phyloP scores from a whole-genome alignment of 352 stramenopile species.

The Globisporangium alternatum region DNA sequence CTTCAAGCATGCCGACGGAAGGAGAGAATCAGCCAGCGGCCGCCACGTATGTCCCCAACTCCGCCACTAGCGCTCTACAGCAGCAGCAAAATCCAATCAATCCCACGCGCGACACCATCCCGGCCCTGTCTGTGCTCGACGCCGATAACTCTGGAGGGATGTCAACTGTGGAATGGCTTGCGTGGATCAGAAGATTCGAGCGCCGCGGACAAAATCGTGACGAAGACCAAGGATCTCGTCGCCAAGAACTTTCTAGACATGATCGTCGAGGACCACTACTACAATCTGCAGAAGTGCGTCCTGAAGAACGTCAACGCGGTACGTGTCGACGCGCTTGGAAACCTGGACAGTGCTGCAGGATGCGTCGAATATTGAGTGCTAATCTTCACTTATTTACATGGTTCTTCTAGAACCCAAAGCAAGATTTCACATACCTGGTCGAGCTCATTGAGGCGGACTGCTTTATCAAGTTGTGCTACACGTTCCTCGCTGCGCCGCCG shows the following conservation, averaged over 20 bases:
- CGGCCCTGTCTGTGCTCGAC: neutral
- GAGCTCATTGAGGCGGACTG: constrained; percentile 25
- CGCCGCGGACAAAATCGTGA: neutral
- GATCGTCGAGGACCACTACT: constrained; percentile 30
- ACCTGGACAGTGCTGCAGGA: neutral
- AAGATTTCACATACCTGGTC: constrained; percentile 13
- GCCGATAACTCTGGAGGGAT: neutral
- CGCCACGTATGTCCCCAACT: neutral
- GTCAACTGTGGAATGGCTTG: neutral
- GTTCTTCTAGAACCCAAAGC: constrained; percentile 1
- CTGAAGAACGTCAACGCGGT: constrained; percentile 18
- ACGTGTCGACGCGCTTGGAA: neutral
- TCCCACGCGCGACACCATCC: neutral
- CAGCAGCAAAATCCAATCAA: neutral
- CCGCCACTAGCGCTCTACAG: neutral
- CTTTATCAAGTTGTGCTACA: constrained; percentile 51
- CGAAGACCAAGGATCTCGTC: neutral
- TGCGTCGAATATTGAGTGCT: neutral
- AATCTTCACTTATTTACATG: neutral
- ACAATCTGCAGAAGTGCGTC: constrained; percentile 26
- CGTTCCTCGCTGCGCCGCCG: constrained; percentile 29
- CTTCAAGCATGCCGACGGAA: no score
- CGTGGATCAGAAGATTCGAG: constrained; percentile 2
- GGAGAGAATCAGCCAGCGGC: no score
- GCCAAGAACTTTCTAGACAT: constrained; percentile 6